Evolutionary conservation across 225 moss, liverwort and hornwort species (phyloP).

Genomic region (Sphagnum tenellum): DNA sequence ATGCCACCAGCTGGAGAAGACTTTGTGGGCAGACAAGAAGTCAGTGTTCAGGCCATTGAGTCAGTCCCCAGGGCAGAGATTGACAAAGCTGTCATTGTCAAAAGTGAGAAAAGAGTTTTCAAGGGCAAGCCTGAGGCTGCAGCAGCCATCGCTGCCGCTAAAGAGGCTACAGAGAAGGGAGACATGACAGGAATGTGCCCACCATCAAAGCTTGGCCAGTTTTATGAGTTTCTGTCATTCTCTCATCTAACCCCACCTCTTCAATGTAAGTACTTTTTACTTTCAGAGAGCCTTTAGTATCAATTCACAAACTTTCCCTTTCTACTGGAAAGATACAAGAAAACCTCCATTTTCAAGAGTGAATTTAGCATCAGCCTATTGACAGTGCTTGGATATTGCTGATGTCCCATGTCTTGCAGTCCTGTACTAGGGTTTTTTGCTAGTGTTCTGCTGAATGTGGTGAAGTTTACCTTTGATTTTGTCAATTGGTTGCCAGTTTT

Average conservation of each 20-base stretch:
- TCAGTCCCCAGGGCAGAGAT: too few relatives aligned
- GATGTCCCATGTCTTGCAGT: too few relatives aligned
- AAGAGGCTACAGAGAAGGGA: constrained; percentile 66
- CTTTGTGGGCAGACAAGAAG: too few relatives aligned
- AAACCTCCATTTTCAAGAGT: too few relatives aligned
- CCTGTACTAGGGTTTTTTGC: not conserved
- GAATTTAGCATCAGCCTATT: too few relatives aligned
- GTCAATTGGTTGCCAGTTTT: constrained; percentile 31
- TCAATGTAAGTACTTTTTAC: constrained; percentile 41
- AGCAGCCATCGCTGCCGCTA: constrained; percentile 64
- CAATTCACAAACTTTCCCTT: too few relatives aligned
- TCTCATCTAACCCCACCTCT: constrained; percentile 44
- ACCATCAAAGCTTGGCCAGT: constrained; percentile 60
- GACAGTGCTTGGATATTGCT: too few relatives aligned
- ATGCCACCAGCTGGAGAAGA: not conserved
- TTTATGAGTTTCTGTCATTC: constrained; percentile 61
- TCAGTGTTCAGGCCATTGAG: too few relatives aligned
- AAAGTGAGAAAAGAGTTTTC: constrained; percentile 28
- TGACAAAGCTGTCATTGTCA: not conserved
- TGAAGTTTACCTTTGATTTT: not conserved
- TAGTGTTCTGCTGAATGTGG: not conserved
- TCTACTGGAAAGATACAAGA: too few relatives aligned
- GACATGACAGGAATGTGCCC: constrained; percentile 74
- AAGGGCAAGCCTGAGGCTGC: constrained; percentile 63
- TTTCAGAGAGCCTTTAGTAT: too few relatives aligned